Percentiles rank a stretch among this genome's conserved stretches.
Evolutionary conservation across 768 basidiomycete species (phyloP).

Genomic region (Pisolithus albus): DNA sequence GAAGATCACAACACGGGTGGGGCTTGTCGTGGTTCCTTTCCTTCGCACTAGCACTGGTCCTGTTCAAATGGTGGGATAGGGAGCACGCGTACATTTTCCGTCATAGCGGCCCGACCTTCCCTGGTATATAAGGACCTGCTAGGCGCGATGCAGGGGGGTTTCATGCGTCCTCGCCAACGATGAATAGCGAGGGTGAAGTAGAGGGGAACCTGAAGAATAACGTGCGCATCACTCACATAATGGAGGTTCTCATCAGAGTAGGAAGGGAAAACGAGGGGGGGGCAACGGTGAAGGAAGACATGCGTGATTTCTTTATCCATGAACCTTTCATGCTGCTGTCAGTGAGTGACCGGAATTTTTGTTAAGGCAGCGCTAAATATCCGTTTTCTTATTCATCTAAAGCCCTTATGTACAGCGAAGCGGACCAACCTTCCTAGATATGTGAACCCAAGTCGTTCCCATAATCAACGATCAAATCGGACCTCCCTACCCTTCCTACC

Average conservation of each 20-base stretch:
- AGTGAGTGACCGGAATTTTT: constrained; percentile 35
- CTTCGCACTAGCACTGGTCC: background rate
- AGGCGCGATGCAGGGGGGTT: constrained; percentile 28
- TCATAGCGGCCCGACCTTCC: constrained; percentile 52
- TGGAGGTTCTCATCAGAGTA: constrained; percentile 80
- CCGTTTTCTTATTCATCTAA: background rate
- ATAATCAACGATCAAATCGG: constrained; percentile 22
- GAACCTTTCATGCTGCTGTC: constrained; percentile 84
- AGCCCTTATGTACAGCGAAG: constrained; percentile 81
- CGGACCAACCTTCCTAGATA: constrained; percentile 51
- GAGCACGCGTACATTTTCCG: constrained; percentile 81
- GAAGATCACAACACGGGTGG: constrained; percentile 91
- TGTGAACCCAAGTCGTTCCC: background rate
- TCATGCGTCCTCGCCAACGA: constrained; percentile 32
- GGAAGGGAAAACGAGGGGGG: constrained; percentile 62
- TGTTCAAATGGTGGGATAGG: constrained; percentile 87
- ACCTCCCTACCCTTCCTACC: background rate
- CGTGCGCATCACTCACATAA: constrained; percentile 63
- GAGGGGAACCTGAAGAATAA: constrained; percentile 47
- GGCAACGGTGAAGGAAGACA: constrained; percentile 56
- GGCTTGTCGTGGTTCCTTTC: background rate
- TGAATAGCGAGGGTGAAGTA: background rate
- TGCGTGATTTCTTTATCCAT: constrained; percentile 84
- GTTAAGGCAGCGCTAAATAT: background rate
- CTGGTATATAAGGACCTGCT: constrained; percentile 82